Percentiles rank a stretch among this genome's conserved stretches.
Conservation (phyloP, 345 rosid species). For the Citrus australasica region DNA sequence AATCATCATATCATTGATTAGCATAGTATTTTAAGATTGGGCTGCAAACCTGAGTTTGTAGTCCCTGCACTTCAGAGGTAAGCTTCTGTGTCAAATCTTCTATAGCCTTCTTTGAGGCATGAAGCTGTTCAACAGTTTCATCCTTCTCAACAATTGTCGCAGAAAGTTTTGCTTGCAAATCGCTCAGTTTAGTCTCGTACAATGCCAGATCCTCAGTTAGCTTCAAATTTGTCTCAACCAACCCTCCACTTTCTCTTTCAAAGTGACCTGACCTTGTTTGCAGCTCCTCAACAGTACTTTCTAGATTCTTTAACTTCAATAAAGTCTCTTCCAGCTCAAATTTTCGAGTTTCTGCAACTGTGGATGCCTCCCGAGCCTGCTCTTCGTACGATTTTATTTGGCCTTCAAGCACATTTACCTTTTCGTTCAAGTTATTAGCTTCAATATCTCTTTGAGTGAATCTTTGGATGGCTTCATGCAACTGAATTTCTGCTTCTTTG, state of each 20-base stretch:
- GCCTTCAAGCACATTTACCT: constrained; percentile 48
- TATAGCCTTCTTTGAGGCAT: constrained; percentile 49
- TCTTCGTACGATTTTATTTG: constrained; percentile 54
- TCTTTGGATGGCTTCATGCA: constrained; percentile 55
- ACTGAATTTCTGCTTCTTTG: constrained; percentile 34
- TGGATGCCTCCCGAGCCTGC: constrained; percentile 55
- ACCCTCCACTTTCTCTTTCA: constrained; percentile 66
- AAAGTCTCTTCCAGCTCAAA: constrained; percentile 66
- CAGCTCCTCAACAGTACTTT: constrained; percentile 60
- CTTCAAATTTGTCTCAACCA: constrained; percentile 78
- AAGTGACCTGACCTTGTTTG: constrained; percentile 50
- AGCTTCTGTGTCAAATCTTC: constrained; percentile 63
- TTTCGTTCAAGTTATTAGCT: constrained; percentile 54
- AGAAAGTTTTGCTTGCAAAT: constrained; percentile 52
- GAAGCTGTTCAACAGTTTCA: constrained; percentile 56
- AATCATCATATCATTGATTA: not conserved
- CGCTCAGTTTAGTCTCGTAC: constrained; percentile 56
- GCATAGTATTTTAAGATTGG: constrained; percentile 10
- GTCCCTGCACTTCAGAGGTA: constrained; percentile 59
- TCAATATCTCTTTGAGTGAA: constrained; percentile 53
- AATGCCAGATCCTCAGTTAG: constrained; percentile 67
- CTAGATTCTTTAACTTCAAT: constrained; percentile 52
- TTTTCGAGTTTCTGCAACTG: constrained; percentile 46
- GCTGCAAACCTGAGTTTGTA: constrained; percentile 70
- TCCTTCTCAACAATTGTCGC: constrained; percentile 54